A percentile compares a stretch with the other conserved stretches of the same genome.
phyloP scores from a whole-genome alignment of 2,329 filamentous ascomycete genomes.

The Fusarium foetens region DNA sequence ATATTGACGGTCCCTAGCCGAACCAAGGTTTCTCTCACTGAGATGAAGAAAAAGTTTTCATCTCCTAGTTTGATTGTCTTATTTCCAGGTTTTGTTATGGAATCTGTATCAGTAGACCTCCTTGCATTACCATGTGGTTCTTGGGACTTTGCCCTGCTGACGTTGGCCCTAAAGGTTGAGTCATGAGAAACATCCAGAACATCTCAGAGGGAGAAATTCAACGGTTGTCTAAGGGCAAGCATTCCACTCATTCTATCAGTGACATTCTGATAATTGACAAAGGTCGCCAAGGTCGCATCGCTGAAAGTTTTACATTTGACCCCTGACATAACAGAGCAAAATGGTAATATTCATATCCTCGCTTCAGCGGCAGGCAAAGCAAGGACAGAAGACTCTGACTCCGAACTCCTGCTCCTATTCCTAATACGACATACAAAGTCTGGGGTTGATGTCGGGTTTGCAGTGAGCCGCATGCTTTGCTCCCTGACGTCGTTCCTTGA shows the following conservation, averaged over 20 bases:
- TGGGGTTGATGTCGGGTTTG: slow-evolving; percentile 10
- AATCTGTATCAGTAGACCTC: neutral
- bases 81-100: slow-evolving; percentile 17
- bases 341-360: slow-evolving; percentile 28
- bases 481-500: slow-evolving; percentile 13
- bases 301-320: slow-evolving; percentile 4
- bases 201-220: slow-evolving; percentile 9
- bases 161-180: slow-evolving; percentile 15
- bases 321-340: slow-evolving; percentile 33
- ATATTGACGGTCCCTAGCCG: slow-evolving; percentile 7
- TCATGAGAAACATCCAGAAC: slow-evolving; percentile 29
- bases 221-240: slow-evolving; percentile 6
- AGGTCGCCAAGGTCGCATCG: slow-evolving; percentile 15
- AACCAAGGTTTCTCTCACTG: slow-evolving; percentile 11
- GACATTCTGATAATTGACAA: slow-evolving; percentile 28
- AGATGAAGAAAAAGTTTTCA: slow-evolving; percentile 19
- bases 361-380: slow-evolving; percentile 31
- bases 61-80: neutral
- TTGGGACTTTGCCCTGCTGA: slow-evolving; percentile 29
- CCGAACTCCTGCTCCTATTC: slow-evolving; percentile 2
- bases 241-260: slow-evolving; percentile 12
- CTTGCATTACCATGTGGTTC: slow-evolving; percentile 17
- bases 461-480: slow-evolving; percentile 20
- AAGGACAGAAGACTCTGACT: neutral
- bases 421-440: slow-evolving; percentile 6